Percentiles rank a stretch among this genome's conserved stretches.
phyloP scores from a whole-genome alignment of 345 rosid species.

The Arabidopsis arenosa region DNA sequence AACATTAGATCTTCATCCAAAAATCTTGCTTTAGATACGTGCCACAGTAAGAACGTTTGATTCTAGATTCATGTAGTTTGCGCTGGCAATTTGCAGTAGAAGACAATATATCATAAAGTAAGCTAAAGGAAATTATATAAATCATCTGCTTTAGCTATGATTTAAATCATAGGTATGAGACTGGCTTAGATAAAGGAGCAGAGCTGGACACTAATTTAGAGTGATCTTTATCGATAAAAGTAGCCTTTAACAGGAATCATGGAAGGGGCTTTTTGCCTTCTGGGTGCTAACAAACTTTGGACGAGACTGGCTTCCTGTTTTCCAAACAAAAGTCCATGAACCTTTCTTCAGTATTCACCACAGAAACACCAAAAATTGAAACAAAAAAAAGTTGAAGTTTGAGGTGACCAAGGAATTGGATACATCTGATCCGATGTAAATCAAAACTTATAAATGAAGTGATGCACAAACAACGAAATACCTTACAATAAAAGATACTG shows the following conservation, averaged over 20 bases:
- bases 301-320: constrained; percentile 11
- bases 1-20: constrained; percentile 13
- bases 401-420: background rate
- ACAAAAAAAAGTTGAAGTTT: background rate
- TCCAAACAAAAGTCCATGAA: constrained; percentile 1
- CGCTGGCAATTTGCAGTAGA: constrained; percentile 29
- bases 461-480: background rate
- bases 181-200: constrained; percentile 26
- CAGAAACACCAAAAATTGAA: background rate
- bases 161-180: constrained; percentile 4
- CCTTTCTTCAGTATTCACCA: background rate
- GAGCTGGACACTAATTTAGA: constrained; percentile 39
- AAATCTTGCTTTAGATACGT: background rate
- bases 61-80: constrained; percentile 4
- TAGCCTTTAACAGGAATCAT: constrained; percentile 30
- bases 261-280: constrained; percentile 2
- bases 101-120: constrained; percentile 24
- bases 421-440: background rate
- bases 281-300: constrained; percentile 18
- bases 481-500: background rate
- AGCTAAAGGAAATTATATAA: constrained; percentile 5
- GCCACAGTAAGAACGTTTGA: constrained; percentile 15
- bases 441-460: background rate
- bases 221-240: constrained; percentile 30
- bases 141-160: constrained; percentile 21